A percentile compares a stretch with the other conserved stretches of the same genome.
Evolutionary conservation across 2,329 filamentous ascomycete genomes (phyloP).

Genomic region (Pyricularia sp.): DNA sequence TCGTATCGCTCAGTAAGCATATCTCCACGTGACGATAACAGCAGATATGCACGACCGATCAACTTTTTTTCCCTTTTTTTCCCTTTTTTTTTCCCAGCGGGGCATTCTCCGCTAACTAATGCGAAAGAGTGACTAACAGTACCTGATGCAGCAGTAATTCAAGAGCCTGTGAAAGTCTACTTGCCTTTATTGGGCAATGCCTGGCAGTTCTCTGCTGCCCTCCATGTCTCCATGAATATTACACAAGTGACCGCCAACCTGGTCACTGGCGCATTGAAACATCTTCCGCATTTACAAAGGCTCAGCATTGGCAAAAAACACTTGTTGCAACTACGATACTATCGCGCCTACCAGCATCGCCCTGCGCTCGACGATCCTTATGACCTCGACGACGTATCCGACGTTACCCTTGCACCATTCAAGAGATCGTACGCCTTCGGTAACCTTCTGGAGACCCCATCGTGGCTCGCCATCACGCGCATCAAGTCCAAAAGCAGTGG

Average conservation of each 20-base stretch:
- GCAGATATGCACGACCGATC: neutral
- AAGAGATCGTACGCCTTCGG: neutral
- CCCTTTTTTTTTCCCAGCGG: neutral
- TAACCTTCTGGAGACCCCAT: neutral
- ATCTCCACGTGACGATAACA: neutral
- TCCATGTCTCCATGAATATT: neutral
- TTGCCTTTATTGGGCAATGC: neutral
- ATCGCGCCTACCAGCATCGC: neutral
- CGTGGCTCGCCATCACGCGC: neutral
- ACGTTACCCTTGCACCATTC: neutral
- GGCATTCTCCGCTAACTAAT: neutral
- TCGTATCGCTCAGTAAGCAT: neutral
- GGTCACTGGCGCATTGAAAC: neutral
- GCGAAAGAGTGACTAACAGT: neutral
- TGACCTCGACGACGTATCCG: neutral
- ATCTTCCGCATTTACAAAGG: neutral
- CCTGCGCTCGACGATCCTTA: neutral
- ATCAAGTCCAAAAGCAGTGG: neutral
- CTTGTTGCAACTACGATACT: neutral
- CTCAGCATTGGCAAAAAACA: neutral
- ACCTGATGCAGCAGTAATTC: neutral
- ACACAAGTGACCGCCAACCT: neutral
- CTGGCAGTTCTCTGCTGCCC: neutral
- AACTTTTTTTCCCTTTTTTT: neutral
- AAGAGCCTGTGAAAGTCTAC: neutral